phyloP scores from a whole-genome alignment of 257 asterid genomes.

The Solanum pennellii region DNA sequence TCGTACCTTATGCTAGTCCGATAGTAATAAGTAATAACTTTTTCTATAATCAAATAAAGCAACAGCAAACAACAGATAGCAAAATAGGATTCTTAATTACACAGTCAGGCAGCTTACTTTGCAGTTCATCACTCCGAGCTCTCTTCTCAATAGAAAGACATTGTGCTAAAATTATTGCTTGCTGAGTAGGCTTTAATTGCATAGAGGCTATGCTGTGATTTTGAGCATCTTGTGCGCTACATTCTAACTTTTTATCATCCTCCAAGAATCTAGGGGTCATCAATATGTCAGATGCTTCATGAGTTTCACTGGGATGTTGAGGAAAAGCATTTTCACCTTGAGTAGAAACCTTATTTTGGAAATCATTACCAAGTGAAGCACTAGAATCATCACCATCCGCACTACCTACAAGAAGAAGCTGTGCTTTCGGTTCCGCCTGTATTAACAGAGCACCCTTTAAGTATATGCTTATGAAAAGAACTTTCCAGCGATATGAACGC shows the following conservation, averaged over 20 bases:
- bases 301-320: constrained; percentile 39
- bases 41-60: neutral
- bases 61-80: neutral
- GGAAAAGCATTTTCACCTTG: constrained; percentile 13
- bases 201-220: constrained; percentile 24
- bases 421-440: constrained; percentile 80
- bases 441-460: constrained; percentile 8
- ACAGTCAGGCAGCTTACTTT: constrained; percentile 29
- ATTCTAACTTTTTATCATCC: constrained; percentile 24
- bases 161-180: constrained; percentile 68
- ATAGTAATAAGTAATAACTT: neutral
- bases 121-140: constrained; percentile 69
- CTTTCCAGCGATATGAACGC: neutral
- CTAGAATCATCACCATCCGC: constrained; percentile 16
- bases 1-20: neutral
- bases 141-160: constrained; percentile 62
- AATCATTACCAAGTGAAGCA: constrained; percentile 14
- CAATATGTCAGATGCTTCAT: constrained; percentile 69
- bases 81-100: neutral
- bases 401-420: constrained; percentile 49
- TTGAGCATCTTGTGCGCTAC: constrained; percentile 20
- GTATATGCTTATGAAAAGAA: neutral
- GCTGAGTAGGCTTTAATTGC: constrained; percentile 58
- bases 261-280: constrained; percentile 64
- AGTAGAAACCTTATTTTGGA: constrained; percentile 6